Base-by-base conservation (phyloP, 148 eudicot species). In the Vaccinium darrowii region DNA sequence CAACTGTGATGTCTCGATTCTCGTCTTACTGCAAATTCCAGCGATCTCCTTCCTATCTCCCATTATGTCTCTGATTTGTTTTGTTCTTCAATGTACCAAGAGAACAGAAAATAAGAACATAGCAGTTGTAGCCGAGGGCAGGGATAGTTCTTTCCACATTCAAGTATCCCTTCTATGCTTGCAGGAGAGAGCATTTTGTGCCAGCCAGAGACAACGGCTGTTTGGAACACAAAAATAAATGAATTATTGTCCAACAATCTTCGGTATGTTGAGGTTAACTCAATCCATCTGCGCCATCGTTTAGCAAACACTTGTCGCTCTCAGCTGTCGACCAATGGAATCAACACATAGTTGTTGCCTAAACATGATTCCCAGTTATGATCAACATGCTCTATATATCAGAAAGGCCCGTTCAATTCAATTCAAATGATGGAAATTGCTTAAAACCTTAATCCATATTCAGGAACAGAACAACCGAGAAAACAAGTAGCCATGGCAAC, bases 381-480 rank as follows among this genome's bases (percentile, higher is more conserved):
- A 67, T 5, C 39, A 18, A 67, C 36, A 4, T 67, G 73, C 49
- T 3, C 18, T 49, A 49, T 76, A 13, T 47, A 11, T n/a, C 56
- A 11, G 43, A 49, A n/a, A 49, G 78, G 52, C 53, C 2, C 78
- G 47, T 14, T 0, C 47, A 12, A 50, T n/a, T 21, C 49, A 49
- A 50, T 51, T 5, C 23, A n/a, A 23, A 76, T n/a, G 57, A 76
- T 12, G 33, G 52, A 50, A 12, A 76, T 50, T 50, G 57, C 16
- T 76, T n/a, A n/a, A 23, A 47, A 13, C 18, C 58, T 50, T n/a
- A 76, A 10, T n/a, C 27, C 57, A 50, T 2, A 0, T 74, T 93
- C 90, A 96, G 63, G 99, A 96, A 85, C 97, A 92, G 76, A 94
- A 96, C 89, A 96, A 89, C 84, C 94, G 92, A 3, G 98, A 94